Conservation (phyloP, 345 rosid species). For the Moricandia moricandioides region DNA sequence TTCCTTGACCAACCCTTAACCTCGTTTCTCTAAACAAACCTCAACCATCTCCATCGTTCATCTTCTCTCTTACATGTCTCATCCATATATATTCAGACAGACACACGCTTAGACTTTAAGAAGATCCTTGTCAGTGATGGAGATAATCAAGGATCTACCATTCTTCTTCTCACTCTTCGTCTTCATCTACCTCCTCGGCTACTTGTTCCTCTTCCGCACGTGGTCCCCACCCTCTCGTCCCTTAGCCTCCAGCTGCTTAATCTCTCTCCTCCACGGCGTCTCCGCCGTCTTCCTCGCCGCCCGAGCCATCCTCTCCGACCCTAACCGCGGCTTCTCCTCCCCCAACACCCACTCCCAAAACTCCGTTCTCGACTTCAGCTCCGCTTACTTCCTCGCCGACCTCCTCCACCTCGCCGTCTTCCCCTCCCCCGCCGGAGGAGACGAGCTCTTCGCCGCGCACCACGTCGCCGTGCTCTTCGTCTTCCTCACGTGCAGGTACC, state of each 20-base stretch:
- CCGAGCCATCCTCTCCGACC: constrained; percentile 6
- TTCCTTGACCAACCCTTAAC: neutral
- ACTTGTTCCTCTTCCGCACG: constrained; percentile 17
- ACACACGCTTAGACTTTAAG: neutral
- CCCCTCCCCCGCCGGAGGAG: constrained; percentile 61
- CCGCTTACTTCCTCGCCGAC: constrained; percentile 75
- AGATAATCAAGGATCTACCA: constrained; percentile 12
- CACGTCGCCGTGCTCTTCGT: constrained; percentile 83
- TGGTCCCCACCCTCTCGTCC: constrained; percentile 34
- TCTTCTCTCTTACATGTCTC: neutral
- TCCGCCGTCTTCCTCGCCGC: constrained; percentile 24
- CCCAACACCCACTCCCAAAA: constrained; percentile 47
- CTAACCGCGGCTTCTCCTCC: constrained; percentile 23
- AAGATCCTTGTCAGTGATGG: constrained; percentile 12
- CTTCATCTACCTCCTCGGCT: constrained; percentile 23
- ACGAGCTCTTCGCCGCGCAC: constrained; percentile 80
- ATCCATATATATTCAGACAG: neutral
- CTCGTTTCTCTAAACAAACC: constrained; percentile 29
- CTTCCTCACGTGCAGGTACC: constrained; percentile 68
- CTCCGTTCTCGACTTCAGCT: constrained; percentile 66
- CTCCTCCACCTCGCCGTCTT: constrained; percentile 66
- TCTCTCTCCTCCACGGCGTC: constrained; percentile 31
- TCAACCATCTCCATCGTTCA: constrained; percentile 24
- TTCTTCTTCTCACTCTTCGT: constrained; percentile 32
- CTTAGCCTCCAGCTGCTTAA: constrained; percentile 38